Evolutionary conservation across 106 monocot genomes (phyloP).

Genomic region (Phalaenopsis aphrodite): DNA sequence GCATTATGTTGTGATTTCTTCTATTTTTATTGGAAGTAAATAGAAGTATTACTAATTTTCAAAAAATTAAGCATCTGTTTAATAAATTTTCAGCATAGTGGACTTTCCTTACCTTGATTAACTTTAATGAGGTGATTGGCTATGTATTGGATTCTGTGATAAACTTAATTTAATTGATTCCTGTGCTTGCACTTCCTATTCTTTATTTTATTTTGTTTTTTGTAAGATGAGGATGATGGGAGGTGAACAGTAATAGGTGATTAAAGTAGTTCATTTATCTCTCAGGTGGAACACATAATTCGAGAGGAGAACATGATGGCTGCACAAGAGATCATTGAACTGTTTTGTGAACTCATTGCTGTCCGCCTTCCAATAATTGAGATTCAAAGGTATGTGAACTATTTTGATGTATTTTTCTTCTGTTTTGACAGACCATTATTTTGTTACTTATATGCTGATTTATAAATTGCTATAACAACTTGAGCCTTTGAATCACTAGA

Average conservation of each 20-base stretch:
- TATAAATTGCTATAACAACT: not conserved
- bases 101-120: not conserved
- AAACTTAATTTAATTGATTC: not conserved
- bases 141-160: not conserved
- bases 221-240: not conserved
- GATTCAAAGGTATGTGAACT: constrained; percentile 50
- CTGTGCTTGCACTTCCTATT: not conserved
- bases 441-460: not conserved
- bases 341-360: constrained; percentile 84
- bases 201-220: not conserved
- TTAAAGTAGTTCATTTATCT: not conserved
- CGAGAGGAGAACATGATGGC: constrained; percentile 99
- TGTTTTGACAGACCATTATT: not conserved
- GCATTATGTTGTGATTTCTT: not conserved
- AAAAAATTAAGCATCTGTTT: not conserved
- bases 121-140: not conserved
- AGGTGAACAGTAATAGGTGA: not conserved
- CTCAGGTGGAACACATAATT: constrained; percentile 93
- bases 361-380: constrained; percentile 96
- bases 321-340: constrained; percentile 90
- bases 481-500: not conserved
- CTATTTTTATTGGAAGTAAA: not conserved
- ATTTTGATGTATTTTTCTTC: not conserved
- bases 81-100: not conserved
- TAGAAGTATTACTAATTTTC: not conserved